Base-by-base conservation (phyloP, 2,329 filamentous ascomycete species). In the Alternaria atra region DNA sequence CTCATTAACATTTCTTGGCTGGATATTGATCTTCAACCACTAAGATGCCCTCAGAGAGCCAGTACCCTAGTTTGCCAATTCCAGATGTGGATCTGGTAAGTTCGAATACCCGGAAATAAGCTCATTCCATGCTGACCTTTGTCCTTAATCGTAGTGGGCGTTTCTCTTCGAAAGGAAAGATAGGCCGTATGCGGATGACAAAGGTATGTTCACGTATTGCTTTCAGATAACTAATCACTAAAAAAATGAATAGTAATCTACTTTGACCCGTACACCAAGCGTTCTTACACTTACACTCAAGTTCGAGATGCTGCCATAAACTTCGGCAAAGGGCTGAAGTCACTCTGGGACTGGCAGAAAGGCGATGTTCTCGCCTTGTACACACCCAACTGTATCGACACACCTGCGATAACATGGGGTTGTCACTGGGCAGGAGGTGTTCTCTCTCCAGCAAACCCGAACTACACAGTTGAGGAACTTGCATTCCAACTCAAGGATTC, bases 391-490 rank as follows among this genome's bases (percentile, higher is more conserved):
- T 63, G 60, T 77, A 90, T 97, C 74, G 94, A 97, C 77, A 92
- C 90, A 0, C 90, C 92, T 0, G 83, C 90, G 3, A 79, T 93
- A 47, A 92, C 88, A 77, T 92, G 92, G 83, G 94, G 93, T 29
- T 85, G 88, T 9, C 87, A 91, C 66, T 97, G 92, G 91, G 91
- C 92, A 0, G 94, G 93, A 46, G 93, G 91, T 30, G 83, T 92
- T 52, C 81, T 92, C 10, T 93, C 90, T n/a, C 93, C 94, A 0
- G 93, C 92, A 3, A 97, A 97, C 74, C 93, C 94, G 20, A 88
- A 89, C 4, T 97, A 97, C 80, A 97, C 91, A 0, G 87, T 86
- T 12, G 88, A 92, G 9, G 94, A 98, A 79, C 85, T 97, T 34
- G 89, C 90, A 5, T 93, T 91, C 72, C 94, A 97, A 80, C 85